phyloP scores from a whole-genome alignment of 2,329 filamentous ascomycete species.

The Fusarium stilboides region DNA sequence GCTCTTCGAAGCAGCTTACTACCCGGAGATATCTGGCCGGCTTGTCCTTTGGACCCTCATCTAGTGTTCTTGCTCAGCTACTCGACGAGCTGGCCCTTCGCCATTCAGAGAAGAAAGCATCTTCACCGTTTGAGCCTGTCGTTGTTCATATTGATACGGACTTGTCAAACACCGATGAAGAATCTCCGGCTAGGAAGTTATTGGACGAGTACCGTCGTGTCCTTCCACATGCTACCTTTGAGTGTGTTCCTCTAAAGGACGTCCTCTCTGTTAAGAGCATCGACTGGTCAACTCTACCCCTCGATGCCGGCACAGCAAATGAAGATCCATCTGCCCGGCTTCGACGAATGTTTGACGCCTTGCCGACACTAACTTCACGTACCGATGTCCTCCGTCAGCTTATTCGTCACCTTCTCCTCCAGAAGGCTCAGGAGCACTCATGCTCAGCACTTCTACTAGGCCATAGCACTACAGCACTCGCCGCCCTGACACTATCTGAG shows the following conservation, averaged over 20 bases:
- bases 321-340: conserved; percentile 62
- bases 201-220: conserved; percentile 67
- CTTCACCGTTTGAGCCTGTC: conserved; percentile 77
- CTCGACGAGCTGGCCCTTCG: conserved; percentile 78
- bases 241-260: conserved; percentile 73
- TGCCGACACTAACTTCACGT: conserved; percentile 82
- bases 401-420: conserved; percentile 78
- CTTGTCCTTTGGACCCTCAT: conserved; percentile 87
- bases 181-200: conserved; percentile 60
- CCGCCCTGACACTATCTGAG: conserved; percentile 87
- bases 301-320: conserved; percentile 28
- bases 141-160: conserved; percentile 70
- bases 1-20: conserved; percentile 53
- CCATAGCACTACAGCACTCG: conserved; percentile 88
- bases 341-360: conserved; percentile 67
- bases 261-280: conserved; percentile 68
- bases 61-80: conserved; percentile 81
- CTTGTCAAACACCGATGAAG: conserved; percentile 47
- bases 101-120: conserved; percentile 75
- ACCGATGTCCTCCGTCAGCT: conserved; percentile 81
- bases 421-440: conserved; percentile 69
- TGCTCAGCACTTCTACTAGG: conserved; percentile 85
- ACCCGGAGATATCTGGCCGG: conserved; percentile 76
- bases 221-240: conserved; percentile 78
- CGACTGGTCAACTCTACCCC: conserved; percentile 67